These are phyloP conservation scores for Cyberlindnera euphorbiae DNA, from an alignment of 805 yeast genomes.

Conservation along the genomic window DNA sequence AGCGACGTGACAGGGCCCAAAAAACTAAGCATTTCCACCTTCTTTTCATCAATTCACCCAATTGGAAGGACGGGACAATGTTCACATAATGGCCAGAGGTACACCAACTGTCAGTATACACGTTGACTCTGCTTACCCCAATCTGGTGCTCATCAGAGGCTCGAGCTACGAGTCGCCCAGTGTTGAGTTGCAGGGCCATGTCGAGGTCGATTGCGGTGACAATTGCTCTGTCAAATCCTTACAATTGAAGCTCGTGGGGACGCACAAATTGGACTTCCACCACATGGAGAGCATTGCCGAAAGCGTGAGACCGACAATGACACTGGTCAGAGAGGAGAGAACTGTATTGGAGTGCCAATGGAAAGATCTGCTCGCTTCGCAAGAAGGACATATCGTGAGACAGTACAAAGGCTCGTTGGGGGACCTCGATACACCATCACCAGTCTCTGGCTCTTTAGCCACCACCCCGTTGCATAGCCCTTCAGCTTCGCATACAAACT, in stretches of 20 bases:
- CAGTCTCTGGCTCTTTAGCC: conserved; percentile 3
- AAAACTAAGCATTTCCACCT: neutral
- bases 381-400: conserved; percentile 24
- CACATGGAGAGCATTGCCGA: conserved; percentile 33
- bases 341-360: conserved; percentile 66
- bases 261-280: conserved; percentile 52
- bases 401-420: conserved; percentile 1
- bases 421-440: conserved; percentile 2
- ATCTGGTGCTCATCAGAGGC: conserved; percentile 73
- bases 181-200: conserved; percentile 61
- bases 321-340: conserved; percentile 43
- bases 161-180: conserved; percentile 70
- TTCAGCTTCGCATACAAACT: conserved; percentile 4
- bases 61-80: too few species aligned
- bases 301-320: conserved; percentile 31
- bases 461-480: conserved; percentile 4
- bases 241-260: conserved; percentile 55
- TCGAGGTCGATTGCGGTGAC: conserved; percentile 68
- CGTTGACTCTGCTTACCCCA: conserved; percentile 35
- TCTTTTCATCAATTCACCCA: neutral
- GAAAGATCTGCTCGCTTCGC: conserved; percentile 46
- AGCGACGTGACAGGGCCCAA: too few species aligned
- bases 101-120: neutral
- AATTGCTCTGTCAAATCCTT: conserved; percentile 57
- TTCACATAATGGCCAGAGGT: too few species aligned